phyloP scores from a whole-genome alignment of 495 filamentous ascomycete species.

The Tuber borchii region DNA sequence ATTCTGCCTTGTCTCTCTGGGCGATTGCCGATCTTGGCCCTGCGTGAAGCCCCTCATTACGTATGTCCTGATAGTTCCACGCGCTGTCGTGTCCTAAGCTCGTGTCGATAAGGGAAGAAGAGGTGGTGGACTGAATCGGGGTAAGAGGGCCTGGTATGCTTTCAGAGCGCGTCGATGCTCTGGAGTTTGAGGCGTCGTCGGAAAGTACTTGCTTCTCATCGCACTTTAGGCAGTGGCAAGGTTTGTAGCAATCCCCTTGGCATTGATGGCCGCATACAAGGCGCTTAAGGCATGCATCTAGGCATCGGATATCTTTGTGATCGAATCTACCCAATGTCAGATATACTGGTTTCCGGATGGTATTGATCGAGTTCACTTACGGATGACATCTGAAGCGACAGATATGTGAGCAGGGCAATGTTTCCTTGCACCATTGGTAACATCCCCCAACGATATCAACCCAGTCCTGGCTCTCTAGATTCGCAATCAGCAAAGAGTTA shows the following conservation, averaged over 20 bases:
- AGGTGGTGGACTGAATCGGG: not conserved
- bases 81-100: not conserved
- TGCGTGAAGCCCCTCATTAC: not conserved
- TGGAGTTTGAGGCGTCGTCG: not conserved
- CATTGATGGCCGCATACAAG: slow-evolving; percentile 31
- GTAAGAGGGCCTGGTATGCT: not conserved
- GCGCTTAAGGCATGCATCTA: slow-evolving; percentile 12
- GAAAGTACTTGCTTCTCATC: not conserved
- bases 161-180: not conserved
- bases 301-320: slow-evolving; percentile 32
- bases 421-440: slow-evolving; percentile 47
- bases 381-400: slow-evolving; percentile 51
- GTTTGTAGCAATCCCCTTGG: slow-evolving; percentile 19
- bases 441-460: slow-evolving; percentile 58
- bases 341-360: not conserved
- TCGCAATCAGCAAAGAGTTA: slow-evolving; percentile 41
- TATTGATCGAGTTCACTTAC: slow-evolving; percentile 21
- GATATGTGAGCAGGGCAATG: slow-evolving; percentile 47
- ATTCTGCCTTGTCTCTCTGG: not conserved
- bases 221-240: slow-evolving; percentile 29
- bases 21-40: not conserved
- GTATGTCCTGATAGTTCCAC: slow-evolving; percentile 1
- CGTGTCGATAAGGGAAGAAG: not conserved
- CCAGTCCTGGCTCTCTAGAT: slow-evolving; percentile 49
- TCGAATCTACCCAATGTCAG: slow-evolving; percentile 22